phyloP scores from a whole-genome alignment of 257 asterid species.

The Penstemon barbatus region DNA sequence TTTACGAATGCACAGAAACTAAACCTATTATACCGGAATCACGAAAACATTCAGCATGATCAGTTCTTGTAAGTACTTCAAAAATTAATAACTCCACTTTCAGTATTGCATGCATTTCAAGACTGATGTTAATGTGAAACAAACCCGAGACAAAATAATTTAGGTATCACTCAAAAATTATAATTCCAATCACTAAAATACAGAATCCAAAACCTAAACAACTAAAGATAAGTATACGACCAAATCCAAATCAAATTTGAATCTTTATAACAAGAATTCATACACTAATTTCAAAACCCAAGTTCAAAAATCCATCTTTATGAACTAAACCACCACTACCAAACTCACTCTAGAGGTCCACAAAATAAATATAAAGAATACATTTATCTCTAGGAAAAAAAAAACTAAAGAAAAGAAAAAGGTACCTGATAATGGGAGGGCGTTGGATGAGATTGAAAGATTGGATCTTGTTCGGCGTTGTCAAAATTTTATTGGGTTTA shows the following conservation, averaged over 20 bases:
- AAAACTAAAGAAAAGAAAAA: neutral
- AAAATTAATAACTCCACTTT: slow-evolving; percentile 5
- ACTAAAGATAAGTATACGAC: slow-evolving; percentile 7
- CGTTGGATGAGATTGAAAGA: slow-evolving; percentile 44
- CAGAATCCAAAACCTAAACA: neutral
- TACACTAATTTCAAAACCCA: slow-evolving; percentile 5
- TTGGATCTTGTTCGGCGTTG: slow-evolving; percentile 43
- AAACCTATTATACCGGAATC: neutral
- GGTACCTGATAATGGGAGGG: slow-evolving; percentile 47
- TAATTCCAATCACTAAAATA: too few species aligned
- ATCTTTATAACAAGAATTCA: slow-evolving; percentile 1
- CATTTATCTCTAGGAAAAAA: neutral
- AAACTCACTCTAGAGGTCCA: slow-evolving; percentile 1
- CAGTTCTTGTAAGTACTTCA: neutral
- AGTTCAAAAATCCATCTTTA: neutral
- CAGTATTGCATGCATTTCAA: slow-evolving; percentile 25
- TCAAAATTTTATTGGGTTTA: slow-evolving; percentile 26
- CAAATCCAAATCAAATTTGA: slow-evolving; percentile 16
- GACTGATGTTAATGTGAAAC: slow-evolving; percentile 15
- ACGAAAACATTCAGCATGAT: neutral
- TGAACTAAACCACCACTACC: slow-evolving; percentile 11
- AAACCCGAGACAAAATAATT: neutral
- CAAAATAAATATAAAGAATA: neutral
- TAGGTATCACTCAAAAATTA: neutral
- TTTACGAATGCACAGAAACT: neutral